Evolutionary conservation across 176 grass and related monocot genomes (phyloP), one percentile per base, ranked within the genome.

Genomic region (Aechmea fasciata): DNA sequence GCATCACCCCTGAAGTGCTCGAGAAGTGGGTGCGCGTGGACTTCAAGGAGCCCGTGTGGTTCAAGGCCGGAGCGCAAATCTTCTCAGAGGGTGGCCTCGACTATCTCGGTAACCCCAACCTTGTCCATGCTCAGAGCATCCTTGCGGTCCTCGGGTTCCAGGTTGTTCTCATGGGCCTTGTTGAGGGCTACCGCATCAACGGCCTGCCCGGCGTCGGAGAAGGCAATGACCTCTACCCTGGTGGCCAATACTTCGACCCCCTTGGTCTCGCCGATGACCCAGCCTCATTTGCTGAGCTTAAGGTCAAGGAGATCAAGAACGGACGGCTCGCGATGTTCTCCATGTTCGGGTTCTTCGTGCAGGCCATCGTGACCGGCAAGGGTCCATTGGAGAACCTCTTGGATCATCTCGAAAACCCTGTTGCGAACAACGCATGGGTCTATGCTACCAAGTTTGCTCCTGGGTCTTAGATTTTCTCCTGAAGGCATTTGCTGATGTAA

Each of bases 261-360:
- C 76, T 91, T 0, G 92, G 92, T 10, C 84, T 96, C 66, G 91
- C 91, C 57, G 91, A 96, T 50, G 92, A 96, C 81, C 92, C 92
- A 0, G 70, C 75, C 71, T 81, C 69, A 49, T 91, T 91, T 74
- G 88, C 92, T 0, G 92, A 96, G 81, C 89, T 96, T 9, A 96
- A 87, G 85, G 92, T 96, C 47, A 96, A 96, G 78, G 92, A 96
- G 77, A 91, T 96, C 73, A 96, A 96, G 88, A 96, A 89, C 29
- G 92, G 88, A 4, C 80, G 92, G 23, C 92, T 96, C 51, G 88
- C 92, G 47, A 96, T 96, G 92, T 96, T 91, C 85, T 96, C 92
- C 25, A 91, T 91, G 92, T 96, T 91, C 13, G 88, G 92, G 0
- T 96, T 96, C 85, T 96, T 96, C 57, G 88, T 96, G 11, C 92